phyloP scores from a whole-genome alignment of 495 filamentous ascomycete species.

The Daldinia concentrica region DNA sequence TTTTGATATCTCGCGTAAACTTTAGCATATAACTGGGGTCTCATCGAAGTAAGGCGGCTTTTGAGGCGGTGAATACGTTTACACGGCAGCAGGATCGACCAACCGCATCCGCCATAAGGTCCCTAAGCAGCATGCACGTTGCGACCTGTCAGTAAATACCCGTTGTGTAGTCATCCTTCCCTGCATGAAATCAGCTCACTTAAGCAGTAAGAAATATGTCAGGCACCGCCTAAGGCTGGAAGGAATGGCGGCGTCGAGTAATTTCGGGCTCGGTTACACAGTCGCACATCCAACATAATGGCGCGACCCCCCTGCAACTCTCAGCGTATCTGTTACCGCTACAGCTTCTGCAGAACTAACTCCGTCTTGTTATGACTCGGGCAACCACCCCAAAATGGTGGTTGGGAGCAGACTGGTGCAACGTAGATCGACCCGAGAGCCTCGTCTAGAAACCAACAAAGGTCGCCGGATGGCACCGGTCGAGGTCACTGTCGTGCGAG shows the following conservation, averaged over 20 bases:
- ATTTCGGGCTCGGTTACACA: slow-evolving; percentile 4
- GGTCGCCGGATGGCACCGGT: neutral
- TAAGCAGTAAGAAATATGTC: slow-evolving; percentile 16
- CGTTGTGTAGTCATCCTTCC: neutral
- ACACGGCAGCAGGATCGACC: slow-evolving; percentile 31
- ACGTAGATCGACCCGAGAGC: slow-evolving; percentile 5
- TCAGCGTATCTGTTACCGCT: neutral
- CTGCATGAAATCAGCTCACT: slow-evolving; percentile 29
- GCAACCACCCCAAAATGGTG: neutral
- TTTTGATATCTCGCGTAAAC: slow-evolving; percentile 9
- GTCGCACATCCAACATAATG: neutral
- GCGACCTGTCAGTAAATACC: neutral
- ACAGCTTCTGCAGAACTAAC: neutral
- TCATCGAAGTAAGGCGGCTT: neutral
- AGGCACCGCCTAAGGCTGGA: slow-evolving; percentile 9
- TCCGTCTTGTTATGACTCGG: neutral
- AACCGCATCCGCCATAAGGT: slow-evolving; percentile 3
- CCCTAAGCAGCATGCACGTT: slow-evolving; percentile 19
- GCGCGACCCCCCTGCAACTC: neutral
- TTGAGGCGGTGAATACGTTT: slow-evolving; percentile 39
- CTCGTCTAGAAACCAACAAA: neutral
- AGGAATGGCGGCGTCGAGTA: slow-evolving; percentile 23
- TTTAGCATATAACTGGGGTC: neutral
- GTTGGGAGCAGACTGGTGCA: neutral
- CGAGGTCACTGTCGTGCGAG: neutral